Base-by-base conservation (phyloP, 1,284 basidiomycete species). In the Moesziomyces aphidis region DNA sequence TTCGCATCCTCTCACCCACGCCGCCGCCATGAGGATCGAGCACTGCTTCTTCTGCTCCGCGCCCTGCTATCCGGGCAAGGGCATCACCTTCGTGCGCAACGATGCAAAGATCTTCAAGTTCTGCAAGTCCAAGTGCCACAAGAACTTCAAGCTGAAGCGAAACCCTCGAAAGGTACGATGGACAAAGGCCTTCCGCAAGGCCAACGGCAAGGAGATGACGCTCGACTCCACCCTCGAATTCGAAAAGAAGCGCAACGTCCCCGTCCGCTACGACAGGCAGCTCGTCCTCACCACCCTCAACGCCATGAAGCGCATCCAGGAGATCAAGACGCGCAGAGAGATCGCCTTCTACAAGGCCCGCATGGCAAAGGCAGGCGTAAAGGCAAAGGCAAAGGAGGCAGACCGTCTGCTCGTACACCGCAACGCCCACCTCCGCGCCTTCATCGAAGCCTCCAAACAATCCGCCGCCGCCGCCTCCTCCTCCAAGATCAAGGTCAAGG, bases 111-210 rank as follows among this genome's bases (percentile, higher is more conserved):
- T 68, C 51, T 80, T 61, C 65, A 47, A 77, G 44, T 84, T 84
- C 59, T 84, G 83, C 81, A 82, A 80, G 65, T 79, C 76, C 51
- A 84, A 84, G 59, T 84, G 83, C 68, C 83, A 84, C 77, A 84
- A 84, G 78, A 84, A 83, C 78, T 83, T 83, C 80, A 96, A 94
- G 87, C 97, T 99, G 96, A 99, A 99, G 88, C 92, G 97, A 54
- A 99, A 99, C 87, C 97, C 97, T 51, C 91, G 97, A 75, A 99
- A 99, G 87, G 95, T 99, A 54, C 90, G 94, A 81, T 99, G 97
- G 97, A 99, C 97, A 58, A 99, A 99, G 87, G 97, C 97, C 19
- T 99, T 99, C 90, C 90, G 97, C 79, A 97, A 96, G 86, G 94
- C 97, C 24, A 93, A 95, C 64, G 97, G 97, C 74, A 99, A 99